Evolutionary conservation across 2,329 filamentous ascomycete species (phyloP).

Genomic region (Podosphaera aphanis): DNA sequence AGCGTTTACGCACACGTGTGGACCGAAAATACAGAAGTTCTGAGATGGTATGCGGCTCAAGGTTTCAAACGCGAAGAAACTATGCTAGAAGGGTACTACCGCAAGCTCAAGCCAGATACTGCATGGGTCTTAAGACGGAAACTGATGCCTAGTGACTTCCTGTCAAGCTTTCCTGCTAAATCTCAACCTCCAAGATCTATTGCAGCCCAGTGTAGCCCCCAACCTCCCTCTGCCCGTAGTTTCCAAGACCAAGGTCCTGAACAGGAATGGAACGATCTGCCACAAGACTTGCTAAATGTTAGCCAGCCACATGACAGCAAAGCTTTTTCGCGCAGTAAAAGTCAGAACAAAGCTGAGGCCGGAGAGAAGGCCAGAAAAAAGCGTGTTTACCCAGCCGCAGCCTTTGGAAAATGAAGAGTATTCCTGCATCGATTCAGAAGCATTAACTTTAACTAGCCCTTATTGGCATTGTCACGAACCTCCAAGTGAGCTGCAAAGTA

Average conservation of each 20-base stretch:
- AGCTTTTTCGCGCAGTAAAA: constrained; percentile 1
- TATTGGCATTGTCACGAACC: neutral
- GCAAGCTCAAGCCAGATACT: constrained; percentile 34
- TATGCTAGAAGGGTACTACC: constrained; percentile 33
- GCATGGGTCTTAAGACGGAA: constrained; percentile 34
- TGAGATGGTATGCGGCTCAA: constrained; percentile 36
- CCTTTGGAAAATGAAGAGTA: constrained; percentile 22
- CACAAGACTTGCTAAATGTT: constrained; percentile 27
- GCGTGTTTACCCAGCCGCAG: constrained; percentile 36
- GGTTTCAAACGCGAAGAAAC: constrained; percentile 27
- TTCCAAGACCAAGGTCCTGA: constrained; percentile 36
- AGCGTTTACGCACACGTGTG: constrained; percentile 42
- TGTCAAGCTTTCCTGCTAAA: constrained; percentile 1
- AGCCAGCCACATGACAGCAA: constrained; percentile 12
- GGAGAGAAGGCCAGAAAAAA: constrained; percentile 25
- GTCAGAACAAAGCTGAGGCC: constrained; percentile 18
- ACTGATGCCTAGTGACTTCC: constrained; percentile 11
- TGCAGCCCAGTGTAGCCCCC: constrained; percentile 27
- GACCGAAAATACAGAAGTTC: constrained; percentile 39
- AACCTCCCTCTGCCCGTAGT: constrained; percentile 22
- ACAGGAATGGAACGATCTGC: constrained; percentile 43
- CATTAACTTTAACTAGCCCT: neutral
- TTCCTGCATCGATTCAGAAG: neutral
- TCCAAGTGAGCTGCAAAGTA: neutral
- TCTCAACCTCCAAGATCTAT: constrained; percentile 15